Evolutionary conservation across 2,329 filamentous ascomycete species (phyloP), one percentile per base, ranked within the genome.

Genomic region (Talaromyces sp.): DNA sequence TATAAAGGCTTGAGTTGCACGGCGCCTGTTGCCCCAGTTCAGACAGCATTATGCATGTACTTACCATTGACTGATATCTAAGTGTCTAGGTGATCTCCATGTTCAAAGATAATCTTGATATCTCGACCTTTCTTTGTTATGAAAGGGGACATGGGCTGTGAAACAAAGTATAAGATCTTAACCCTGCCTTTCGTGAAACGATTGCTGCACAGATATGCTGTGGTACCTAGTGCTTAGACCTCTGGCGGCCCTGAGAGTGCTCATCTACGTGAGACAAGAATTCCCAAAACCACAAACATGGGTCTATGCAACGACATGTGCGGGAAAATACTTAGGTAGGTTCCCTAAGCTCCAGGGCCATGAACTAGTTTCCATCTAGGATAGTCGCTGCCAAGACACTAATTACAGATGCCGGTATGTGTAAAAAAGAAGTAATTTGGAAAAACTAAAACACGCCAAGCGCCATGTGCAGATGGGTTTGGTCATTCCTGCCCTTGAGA

Each of bases 1-100:
- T 13, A 13, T 10, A 42, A 43, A 39, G 14, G 16, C 43, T 51
- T 14, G 41, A 24, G 49, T 52, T 45, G n/a, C 52, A 55, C 48
- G 16, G 43, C 48, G n/a, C 32, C 48, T 55, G 44, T 24, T 17
- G 39, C 30, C 35, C 20, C 36, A 27, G 44, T 14, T 36, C 22
- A 36, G 19, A 44, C 44, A 43, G 9, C 32, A 49, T 36, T 20
- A 36, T 52, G 33, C 27, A 30, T 20, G 19, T 10, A 36, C 13
- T 16, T 29, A 20, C 27, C 17, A 36, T 27, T 9, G 9, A 9
- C 4, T 27, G 42, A 47, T 36, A 42, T 24, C 11, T 36, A 8
- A 16, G 19, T 17, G 13, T 14, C 7, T 7, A 37, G n/a, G n/a
- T 35, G 8, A 24, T 29, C 11, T 8, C 7, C 3, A 7, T 9